Conservation (phyloP, 768 basidiomycete genomes). For the Suillus luteus region DNA sequence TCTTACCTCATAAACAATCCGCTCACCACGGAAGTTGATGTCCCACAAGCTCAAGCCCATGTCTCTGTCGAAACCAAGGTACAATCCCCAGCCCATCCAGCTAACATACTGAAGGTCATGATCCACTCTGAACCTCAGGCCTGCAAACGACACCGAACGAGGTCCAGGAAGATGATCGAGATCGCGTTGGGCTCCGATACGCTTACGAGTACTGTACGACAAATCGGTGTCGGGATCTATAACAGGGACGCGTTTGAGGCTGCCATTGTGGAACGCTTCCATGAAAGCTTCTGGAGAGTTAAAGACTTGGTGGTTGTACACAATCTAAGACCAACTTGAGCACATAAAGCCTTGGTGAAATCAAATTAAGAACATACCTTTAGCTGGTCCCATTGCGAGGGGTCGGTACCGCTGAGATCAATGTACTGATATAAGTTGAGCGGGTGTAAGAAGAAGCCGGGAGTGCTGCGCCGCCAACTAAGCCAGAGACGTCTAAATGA, state of each 20-base stretch:
- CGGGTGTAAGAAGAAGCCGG: constrained; percentile 56
- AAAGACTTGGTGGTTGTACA: constrained; percentile 65
- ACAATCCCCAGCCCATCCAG: constrained; percentile 70
- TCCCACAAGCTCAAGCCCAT: constrained; percentile 68
- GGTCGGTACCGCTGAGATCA: constrained; percentile 56
- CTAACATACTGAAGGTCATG: constrained; percentile 51
- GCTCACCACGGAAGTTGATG: constrained; percentile 54
- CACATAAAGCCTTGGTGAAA: background rate
- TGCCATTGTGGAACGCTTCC: constrained; percentile 53
- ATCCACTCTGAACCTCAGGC: constrained; percentile 59
- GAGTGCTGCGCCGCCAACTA: constrained; percentile 48
- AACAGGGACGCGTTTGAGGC: constrained; percentile 44
- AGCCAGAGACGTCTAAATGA: constrained; percentile 58
- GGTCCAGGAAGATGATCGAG: constrained; percentile 69
- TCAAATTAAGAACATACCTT: constrained; percentile 37
- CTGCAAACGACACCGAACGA: constrained; percentile 60
- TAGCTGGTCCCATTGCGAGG: constrained; percentile 50
- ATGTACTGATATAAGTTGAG: constrained; percentile 59
- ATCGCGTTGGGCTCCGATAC: constrained; percentile 45
- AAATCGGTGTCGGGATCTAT: constrained; percentile 35
- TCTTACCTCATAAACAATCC: constrained; percentile 61
- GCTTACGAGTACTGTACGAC: constrained; percentile 50
- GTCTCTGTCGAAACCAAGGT: constrained; percentile 63
- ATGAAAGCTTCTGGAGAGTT: constrained; percentile 48
- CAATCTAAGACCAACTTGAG: constrained; percentile 36